Percentiles rank a stretch among this genome's conserved stretches.
These are phyloP conservation scores for Aspergillus calidoustus DNA, from an alignment of 2,329 filamentous ascomycete species.

Conservation along the genomic window DNA sequence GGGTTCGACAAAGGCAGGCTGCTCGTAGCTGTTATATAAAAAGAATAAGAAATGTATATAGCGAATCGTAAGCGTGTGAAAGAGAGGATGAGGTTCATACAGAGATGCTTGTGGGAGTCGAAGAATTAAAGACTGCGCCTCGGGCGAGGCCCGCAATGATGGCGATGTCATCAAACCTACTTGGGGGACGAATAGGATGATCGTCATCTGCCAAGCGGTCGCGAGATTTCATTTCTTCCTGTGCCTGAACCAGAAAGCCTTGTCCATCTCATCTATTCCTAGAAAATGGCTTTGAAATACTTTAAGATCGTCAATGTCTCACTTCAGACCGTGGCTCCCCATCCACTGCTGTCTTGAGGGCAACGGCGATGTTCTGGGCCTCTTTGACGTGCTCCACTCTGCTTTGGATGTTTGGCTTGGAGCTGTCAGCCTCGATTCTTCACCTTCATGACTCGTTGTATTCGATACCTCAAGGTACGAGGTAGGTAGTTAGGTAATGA, in stretches of 20 bases:
- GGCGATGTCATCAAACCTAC: slow-evolving; percentile 41
- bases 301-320: not conserved
- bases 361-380: not conserved
- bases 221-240: slow-evolving; percentile 14
- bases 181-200: slow-evolving; percentile 56
- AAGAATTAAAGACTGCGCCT: slow-evolving; percentile 24
- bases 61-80: not conserved
- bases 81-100: not conserved
- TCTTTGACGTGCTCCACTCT: not conserved
- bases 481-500: not conserved
- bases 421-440: not conserved
- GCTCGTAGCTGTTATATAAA: not conserved
- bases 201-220: slow-evolving; percentile 53
- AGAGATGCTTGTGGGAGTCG: slow-evolving; percentile 23
- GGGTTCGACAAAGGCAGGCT: slow-evolving; percentile 6
- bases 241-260: slow-evolving; percentile 23
- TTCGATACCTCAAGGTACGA: too few relatives aligned
- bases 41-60: not conserved
- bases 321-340: not conserved
- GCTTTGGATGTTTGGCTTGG: not conserved
- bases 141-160: slow-evolving; percentile 32
- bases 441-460: not conserved
- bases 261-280: not conserved
- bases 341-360: not conserved
- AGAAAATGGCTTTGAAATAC: not conserved